Evolutionary conservation across 176 grass and related monocot genomes (phyloP).

Genomic region (Leersia perrieri): DNA sequence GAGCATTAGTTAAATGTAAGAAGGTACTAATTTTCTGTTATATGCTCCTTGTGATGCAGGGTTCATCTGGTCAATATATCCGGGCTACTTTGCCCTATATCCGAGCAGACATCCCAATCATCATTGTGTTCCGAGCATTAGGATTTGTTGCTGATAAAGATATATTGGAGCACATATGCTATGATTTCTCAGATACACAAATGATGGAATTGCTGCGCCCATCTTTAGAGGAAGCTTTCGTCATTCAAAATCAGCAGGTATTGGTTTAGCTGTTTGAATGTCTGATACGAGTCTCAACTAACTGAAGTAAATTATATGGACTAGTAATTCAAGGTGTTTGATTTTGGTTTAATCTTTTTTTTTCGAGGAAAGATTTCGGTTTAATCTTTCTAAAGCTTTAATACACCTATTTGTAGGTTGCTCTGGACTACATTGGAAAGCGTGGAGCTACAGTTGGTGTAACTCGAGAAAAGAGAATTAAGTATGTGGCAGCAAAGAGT

Average conservation of each 20-base stretch:
- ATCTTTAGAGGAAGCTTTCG: slow-evolving; percentile 94
- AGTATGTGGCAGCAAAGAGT: slow-evolving; percentile 42
- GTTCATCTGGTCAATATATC: slow-evolving; percentile 97
- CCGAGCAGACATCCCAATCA: slow-evolving; percentile 91
- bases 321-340: neutral
- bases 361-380: too few species aligned
- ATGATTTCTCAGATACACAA: slow-evolving; percentile 94
- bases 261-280: slow-evolving; percentile 14
- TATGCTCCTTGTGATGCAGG: slow-evolving; percentile 42
- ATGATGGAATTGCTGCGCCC: slow-evolving; percentile 98
- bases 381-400: slow-evolving; percentile 19
- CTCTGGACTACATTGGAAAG: slow-evolving; percentile 97
- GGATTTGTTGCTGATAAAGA: slow-evolving; percentile 99
- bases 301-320: neutral
- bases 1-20: neutral
- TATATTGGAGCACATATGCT: slow-evolving; percentile 98
- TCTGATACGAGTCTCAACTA: neutral
- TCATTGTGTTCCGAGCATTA: slow-evolving; percentile 94
- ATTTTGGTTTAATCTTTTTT: slow-evolving; percentile 7
- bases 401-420: slow-evolving; percentile 54
- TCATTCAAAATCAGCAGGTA: slow-evolving; percentile 99
- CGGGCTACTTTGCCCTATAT: slow-evolving; percentile 98
- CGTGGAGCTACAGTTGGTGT: slow-evolving; percentile 96
- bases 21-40: neutral
- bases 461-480: slow-evolving; percentile 89